Evolutionary conservation across 1,139 yeast genomes (phyloP).

Genomic region (Geotrichum australiense): DNA sequence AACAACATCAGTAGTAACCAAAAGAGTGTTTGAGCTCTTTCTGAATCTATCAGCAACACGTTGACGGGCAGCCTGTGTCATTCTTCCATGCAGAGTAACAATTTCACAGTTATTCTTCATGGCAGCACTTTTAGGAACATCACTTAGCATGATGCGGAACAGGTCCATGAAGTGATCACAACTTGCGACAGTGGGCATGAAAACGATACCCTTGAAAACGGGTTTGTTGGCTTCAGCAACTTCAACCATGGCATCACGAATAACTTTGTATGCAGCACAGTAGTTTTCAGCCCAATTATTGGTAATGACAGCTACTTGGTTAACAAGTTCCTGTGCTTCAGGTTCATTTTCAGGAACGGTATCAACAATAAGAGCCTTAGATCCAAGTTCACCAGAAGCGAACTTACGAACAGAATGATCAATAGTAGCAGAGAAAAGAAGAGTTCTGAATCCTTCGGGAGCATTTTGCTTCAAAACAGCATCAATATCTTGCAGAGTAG

Average conservation of each 20-base stretch:
- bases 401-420: constrained; percentile 58
- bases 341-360: constrained; percentile 72
- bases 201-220: constrained; percentile 69
- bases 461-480: constrained; percentile 37
- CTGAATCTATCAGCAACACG: constrained; percentile 52
- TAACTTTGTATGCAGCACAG: constrained; percentile 30
- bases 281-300: constrained; percentile 37
- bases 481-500: constrained; percentile 52
- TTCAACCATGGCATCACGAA: constrained; percentile 22
- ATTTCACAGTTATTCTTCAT: constrained; percentile 17
- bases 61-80: constrained; percentile 60
- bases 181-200: constrained; percentile 69
- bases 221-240: constrained; percentile 22
- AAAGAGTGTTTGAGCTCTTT: constrained; percentile 44
- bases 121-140: constrained; percentile 19
- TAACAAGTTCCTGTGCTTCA: constrained; percentile 69
- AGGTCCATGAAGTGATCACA: constrained; percentile 51
- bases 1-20: constrained; percentile 87
- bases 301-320: constrained; percentile 54
- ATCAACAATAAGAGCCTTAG: constrained; percentile 60
- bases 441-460: constrained; percentile 46
- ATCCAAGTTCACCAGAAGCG: constrained; percentile 60
- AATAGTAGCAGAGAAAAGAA: constrained; percentile 84
- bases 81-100: constrained; percentile 56
- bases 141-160: constrained; percentile 21